Evolutionary conservation across 257 asterid genomes (phyloP).

Genomic region (Capsicum baccatum): DNA sequence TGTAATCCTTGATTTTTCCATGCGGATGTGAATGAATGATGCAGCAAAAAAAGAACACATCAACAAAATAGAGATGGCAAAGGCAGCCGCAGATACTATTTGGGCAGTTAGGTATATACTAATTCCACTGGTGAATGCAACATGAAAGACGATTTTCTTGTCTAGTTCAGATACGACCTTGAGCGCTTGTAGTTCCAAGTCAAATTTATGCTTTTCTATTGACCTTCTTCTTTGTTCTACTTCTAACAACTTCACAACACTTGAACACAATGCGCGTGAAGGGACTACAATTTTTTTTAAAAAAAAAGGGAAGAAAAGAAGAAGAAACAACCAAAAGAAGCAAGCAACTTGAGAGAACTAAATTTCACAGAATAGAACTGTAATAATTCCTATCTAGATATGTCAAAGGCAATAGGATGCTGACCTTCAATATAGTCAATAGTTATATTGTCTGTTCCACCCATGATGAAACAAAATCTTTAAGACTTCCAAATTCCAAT

Average conservation of each 20-base stretch:
- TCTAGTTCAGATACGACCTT: neutral
- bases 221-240: neutral
- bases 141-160: neutral
- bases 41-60: constrained; percentile 19
- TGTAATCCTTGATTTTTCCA: constrained; percentile 10
- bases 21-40: neutral
- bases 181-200: neutral
- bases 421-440: neutral
- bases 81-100: neutral
- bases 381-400: neutral
- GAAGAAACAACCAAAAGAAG: neutral
- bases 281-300: neutral
- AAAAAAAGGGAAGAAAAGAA: neutral
- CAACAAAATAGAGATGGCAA: constrained; percentile 17
- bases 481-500: neutral
- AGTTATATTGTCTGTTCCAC: neutral
- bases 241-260: constrained; percentile 4
- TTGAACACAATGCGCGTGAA: neutral
- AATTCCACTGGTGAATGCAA: neutral
- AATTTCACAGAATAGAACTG: neutral
- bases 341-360: neutral
- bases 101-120: neutral
- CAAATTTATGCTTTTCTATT: neutral
- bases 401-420: neutral
- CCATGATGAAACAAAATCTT: neutral